Conservation (phyloP, 495 filamentous ascomycete genomes). For the Neurospora sp. region DNA sequence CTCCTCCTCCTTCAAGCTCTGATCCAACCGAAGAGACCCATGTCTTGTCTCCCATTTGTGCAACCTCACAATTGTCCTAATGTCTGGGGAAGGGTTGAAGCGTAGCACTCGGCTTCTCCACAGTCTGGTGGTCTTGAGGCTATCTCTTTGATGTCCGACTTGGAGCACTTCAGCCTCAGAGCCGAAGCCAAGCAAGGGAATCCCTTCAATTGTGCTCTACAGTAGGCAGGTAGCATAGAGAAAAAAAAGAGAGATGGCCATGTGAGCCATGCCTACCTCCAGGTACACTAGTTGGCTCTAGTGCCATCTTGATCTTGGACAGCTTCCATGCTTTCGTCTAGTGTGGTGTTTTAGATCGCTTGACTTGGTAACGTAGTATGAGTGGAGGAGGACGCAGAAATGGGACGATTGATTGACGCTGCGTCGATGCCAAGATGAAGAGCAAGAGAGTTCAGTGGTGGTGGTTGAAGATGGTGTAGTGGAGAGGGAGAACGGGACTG, state of each 20-base stretch:
- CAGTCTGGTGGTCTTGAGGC: background rate
- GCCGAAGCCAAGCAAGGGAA: background rate
- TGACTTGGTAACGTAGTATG: background rate
- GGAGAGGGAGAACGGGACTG: background rate
- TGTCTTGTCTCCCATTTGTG: background rate
- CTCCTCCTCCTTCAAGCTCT: constrained; percentile 4
- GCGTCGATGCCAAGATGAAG: background rate
- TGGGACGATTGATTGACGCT: background rate
- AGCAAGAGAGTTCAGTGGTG: background rate
- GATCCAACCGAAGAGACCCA: constrained; percentile 10
- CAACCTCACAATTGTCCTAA: background rate
- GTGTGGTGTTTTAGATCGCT: background rate
- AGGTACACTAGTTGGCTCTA: background rate
- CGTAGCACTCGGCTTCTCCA: constrained; percentile 10
- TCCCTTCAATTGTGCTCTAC: no score
- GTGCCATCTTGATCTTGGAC: background rate
- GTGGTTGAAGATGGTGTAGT: background rate
- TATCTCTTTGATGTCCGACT: background rate
- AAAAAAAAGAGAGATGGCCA: background rate
- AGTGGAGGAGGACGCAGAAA: background rate
- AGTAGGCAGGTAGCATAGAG: background rate
- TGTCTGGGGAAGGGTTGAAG: background rate
- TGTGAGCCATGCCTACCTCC: background rate
- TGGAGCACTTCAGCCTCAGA: background rate
- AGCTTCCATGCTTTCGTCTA: background rate